phyloP scores from a whole-genome alignment of 2,329 filamentous ascomycete genomes.

The Diaporthe vexans region DNA sequence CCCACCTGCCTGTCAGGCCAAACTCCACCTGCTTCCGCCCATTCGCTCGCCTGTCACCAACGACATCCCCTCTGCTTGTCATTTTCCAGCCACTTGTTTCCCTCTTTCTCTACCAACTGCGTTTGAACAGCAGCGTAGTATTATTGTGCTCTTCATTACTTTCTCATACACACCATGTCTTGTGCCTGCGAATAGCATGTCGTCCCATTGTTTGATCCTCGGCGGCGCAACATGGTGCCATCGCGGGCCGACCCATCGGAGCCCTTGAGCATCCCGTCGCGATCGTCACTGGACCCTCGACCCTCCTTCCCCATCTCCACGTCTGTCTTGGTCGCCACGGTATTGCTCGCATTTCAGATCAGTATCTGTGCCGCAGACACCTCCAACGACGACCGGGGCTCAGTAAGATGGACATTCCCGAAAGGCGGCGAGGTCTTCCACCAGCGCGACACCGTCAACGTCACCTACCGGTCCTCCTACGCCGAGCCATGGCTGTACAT shows the following conservation, averaged over 20 bases:
- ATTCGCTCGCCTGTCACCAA: slow-evolving; percentile 8
- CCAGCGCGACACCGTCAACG: slow-evolving; percentile 31
- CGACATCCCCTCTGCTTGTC: slow-evolving; percentile 12
- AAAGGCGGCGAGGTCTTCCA: slow-evolving; percentile 29
- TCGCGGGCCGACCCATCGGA: slow-evolving; percentile 25
- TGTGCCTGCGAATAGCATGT: slow-evolving; percentile 17
- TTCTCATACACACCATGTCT: background rate
- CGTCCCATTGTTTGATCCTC: background rate
- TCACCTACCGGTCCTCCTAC: slow-evolving; percentile 27
- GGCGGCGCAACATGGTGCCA: slow-evolving; percentile 22
- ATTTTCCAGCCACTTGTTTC: slow-evolving; percentile 6
- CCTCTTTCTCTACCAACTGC: background rate
- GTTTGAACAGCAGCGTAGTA: too few relatives aligned
- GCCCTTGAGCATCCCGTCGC: slow-evolving; percentile 11
- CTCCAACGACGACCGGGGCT: background rate
- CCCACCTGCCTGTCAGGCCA: background rate
- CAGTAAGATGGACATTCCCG: slow-evolving; percentile 23
- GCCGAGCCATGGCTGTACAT: slow-evolving; percentile 18
- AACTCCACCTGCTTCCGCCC: background rate
- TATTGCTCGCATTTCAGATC: background rate
- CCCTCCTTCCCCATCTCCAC: background rate
- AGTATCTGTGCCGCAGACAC: slow-evolving; percentile 1
- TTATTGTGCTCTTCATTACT: background rate
- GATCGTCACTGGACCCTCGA: background rate
- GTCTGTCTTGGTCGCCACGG: background rate